Percentiles rank a stretch among this genome's conserved stretches.
Evolutionary conservation across 768 basidiomycete species (phyloP).

Genomic region (Pulveroboletus sp.): DNA sequence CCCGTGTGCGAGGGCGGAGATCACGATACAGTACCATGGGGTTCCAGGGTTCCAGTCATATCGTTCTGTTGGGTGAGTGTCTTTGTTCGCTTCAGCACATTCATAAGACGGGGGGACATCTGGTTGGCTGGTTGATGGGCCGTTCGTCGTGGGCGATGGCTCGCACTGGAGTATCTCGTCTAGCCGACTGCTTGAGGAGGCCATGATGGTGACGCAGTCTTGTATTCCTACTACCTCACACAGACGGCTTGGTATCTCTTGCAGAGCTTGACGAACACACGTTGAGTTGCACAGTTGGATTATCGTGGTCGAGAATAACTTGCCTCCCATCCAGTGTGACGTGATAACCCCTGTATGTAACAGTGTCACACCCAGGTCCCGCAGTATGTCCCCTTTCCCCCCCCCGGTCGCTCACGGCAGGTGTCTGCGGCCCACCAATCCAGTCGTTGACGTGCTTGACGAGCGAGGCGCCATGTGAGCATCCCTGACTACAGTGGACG

Average conservation of each 20-base stretch:
- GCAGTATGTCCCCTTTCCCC: constrained; percentile 2
- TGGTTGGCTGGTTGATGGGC: constrained; percentile 3
- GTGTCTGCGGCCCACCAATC: constrained; percentile 1
- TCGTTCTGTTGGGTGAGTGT: constrained; percentile 27
- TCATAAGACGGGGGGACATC: constrained; percentile 23
- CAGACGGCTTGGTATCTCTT: constrained; percentile 20
- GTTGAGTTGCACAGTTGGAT: constrained; percentile 24
- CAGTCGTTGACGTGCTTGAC: background rate
- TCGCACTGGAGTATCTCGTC: constrained; percentile 1
- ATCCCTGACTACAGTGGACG: background rate
- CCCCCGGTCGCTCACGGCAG: background rate
- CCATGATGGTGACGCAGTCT: constrained; percentile 4
- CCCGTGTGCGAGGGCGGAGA: background rate
- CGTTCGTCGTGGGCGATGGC: background rate
- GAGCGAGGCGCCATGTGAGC: background rate
- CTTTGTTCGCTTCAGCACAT: constrained; percentile 28
- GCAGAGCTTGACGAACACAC: constrained; percentile 25
- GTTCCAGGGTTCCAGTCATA: constrained; percentile 1
- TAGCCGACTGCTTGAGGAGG: constrained; percentile 7
- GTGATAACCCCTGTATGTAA: constrained; percentile 30
- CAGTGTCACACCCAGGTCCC: constrained; percentile 18
- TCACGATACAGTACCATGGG: constrained; percentile 2
- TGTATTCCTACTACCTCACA: constrained; percentile 28
- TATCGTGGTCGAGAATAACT: constrained; percentile 28
- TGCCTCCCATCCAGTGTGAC: constrained; percentile 27